Base-by-base conservation (phyloP, 2,329 filamentous ascomycete species). In the Diaporthe citrichinensis region DNA sequence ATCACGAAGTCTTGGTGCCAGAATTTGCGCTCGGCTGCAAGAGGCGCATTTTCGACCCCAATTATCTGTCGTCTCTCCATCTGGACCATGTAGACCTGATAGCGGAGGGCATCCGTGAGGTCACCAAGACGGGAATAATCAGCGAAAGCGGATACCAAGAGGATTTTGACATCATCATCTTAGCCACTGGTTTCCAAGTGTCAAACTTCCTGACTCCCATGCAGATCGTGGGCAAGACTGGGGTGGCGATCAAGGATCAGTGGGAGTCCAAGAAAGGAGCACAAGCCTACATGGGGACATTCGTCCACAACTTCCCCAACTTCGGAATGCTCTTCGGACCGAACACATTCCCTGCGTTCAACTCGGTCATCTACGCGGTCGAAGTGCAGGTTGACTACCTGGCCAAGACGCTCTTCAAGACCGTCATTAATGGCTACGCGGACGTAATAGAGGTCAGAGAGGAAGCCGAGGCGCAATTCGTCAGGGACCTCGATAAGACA, bases 11-110 rank as follows among this genome's bases (percentile, higher is more conserved):
- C 0, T 23, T 85, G 0, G 76, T 84, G 1, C 84, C 84, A 0
- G 78, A 80, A 8, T 82, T 81, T 0, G 81, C 82, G 1, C 73
- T 84, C 3, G 84, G 83, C 0, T 85, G 84, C 68, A 85, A 84
- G 74, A 77, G 84, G 2, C 80, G 83, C 2, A 82, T 85, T 46
- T 82, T 80, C 9, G 84, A 84, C 46, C 81, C 83, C 0, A 81
- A 79, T 15, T 85, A 84, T 17, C 78, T 85, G 0, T 76, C 78
- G 0, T 79, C 78, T 28, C 76, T 85, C 7, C 79, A 82, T 59
- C 74, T 41, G 0, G 68, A 79, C 1, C 83, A 84, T 12, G 79
- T 84, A 0, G 79, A 82, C n/a, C 73, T 84, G 23, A 44, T 82
- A 2, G 72, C 78, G 0, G 79, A 80, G 55, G 77, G 77, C 3